phyloP scores from a whole-genome alignment of 805 yeast genomes.

The Lipomyces mesembrius region DNA sequence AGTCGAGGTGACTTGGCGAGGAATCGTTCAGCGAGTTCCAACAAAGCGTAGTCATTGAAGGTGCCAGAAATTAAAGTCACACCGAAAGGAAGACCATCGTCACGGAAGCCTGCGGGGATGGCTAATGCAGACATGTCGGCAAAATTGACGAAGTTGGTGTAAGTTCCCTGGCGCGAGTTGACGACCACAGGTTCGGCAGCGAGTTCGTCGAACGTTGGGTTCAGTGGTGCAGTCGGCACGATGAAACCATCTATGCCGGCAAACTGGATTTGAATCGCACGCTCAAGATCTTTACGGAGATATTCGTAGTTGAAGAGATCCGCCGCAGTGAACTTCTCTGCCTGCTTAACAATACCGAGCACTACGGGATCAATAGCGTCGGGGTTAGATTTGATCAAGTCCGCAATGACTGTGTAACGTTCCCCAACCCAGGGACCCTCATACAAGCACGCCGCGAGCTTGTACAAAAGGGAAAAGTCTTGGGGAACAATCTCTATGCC shows the following conservation, averaged over 20 bases:
- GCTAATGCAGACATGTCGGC: conserved; percentile 93
- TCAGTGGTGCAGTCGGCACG: conserved; percentile 93
- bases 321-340: conserved; percentile 77
- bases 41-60: conserved; percentile 85
- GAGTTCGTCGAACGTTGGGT: conserved; percentile 78
- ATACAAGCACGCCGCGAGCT: conserved; percentile 83
- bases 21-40: conserved; percentile 79
- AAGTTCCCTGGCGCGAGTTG: conserved; percentile 95
- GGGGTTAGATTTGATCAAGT: conserved; percentile 72
- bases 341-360: conserved; percentile 71
- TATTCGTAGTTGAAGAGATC: conserved; percentile 86
- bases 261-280: conserved; percentile 61
- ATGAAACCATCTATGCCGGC: conserved; percentile 71
- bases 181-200: conserved; percentile 76
- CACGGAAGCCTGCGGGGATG: conserved; percentile 85
- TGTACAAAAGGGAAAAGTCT: conserved; percentile 76
- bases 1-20: conserved; percentile 57
- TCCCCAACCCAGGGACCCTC: conserved; percentile 99
- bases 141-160: conserved; percentile 94
- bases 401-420: conserved; percentile 81
- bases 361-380: conserved; percentile 85
- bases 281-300: conserved; percentile 78
- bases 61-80: conserved; percentile 80
- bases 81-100: conserved; percentile 90
- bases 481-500: conserved; percentile 66